These are phyloP conservation scores for Mycena galopus DNA, from an alignment of 768 basidiomycete genomes.

Conservation along the genomic window DNA sequence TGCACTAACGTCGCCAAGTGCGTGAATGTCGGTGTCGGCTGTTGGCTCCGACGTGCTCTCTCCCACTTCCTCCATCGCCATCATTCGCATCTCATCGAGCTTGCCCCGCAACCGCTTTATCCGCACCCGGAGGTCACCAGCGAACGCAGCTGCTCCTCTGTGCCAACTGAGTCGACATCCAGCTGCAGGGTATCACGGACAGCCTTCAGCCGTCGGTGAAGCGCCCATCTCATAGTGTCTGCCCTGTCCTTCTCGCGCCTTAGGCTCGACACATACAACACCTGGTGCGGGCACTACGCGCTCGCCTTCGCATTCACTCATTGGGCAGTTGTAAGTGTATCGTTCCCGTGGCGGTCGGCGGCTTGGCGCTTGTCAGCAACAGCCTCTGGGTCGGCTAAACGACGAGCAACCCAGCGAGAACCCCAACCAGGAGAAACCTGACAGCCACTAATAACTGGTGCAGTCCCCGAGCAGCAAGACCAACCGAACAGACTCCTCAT, in stretches of 20 bases:
- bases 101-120: slow-evolving; percentile 6
- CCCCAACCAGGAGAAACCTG: too few species aligned
- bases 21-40: neutral
- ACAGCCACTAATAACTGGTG: too few species aligned
- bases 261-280: neutral
- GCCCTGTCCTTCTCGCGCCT: neutral
- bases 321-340: neutral
- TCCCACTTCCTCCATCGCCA: slow-evolving; percentile 1
- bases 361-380: too few species aligned
- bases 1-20: neutral
- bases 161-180: neutral
- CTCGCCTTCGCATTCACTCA: neutral
- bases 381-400: too few species aligned
- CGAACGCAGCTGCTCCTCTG: neutral
- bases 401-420: too few species aligned
- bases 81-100: slow-evolving; percentile 25
- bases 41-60: neutral
- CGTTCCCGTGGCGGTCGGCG: neutral
- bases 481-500: too few species aligned
- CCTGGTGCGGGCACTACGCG: too few species aligned
- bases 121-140: slow-evolving; percentile 12
- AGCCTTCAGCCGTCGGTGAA: neutral
- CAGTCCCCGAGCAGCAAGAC: too few species aligned
- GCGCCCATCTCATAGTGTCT: neutral
- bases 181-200: neutral